A percentile compares a stretch with the other conserved stretches of the same genome.
These are phyloP conservation scores for Lachnellula subtilissima DNA, from an alignment of 2,329 filamentous ascomycete species.

Conservation along the genomic window DNA sequence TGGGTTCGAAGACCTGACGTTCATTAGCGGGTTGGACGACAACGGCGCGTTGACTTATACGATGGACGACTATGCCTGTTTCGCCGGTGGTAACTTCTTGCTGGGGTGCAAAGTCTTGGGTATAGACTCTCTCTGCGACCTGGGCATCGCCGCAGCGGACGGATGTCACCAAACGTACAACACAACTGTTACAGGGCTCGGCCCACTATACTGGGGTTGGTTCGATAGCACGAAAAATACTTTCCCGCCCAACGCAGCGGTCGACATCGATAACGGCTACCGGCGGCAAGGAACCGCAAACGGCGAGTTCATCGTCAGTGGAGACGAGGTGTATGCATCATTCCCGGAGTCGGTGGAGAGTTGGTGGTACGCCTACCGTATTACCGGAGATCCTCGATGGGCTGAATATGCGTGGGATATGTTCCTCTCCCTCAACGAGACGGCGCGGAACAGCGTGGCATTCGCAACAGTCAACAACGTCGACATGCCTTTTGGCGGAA, in stretches of 20 bases:
- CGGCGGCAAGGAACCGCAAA: conserved; percentile 65
- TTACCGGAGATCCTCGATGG: conserved; percentile 67
- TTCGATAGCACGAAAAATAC: conserved; percentile 46
- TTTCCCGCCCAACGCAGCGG: conserved; percentile 25
- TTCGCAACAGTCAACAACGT: conserved; percentile 63
- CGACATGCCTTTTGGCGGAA: conserved; percentile 53
- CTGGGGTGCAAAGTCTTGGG: conserved; percentile 66
- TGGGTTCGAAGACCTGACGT: conserved; percentile 63
- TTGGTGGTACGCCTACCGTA: conserved; percentile 77
- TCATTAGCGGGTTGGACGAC: conserved; percentile 53
- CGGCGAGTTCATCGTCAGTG: conserved; percentile 41
- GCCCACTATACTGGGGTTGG: conserved; percentile 50
- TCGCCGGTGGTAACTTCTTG: conserved; percentile 77
- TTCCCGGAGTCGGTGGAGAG: conserved; percentile 75
- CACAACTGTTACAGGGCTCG: conserved; percentile 62
- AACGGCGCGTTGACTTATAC: conserved; percentile 33
- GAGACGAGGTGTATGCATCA: conserved; percentile 51
- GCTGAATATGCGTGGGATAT: conserved; percentile 77
- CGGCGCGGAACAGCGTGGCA: conserved; percentile 57
- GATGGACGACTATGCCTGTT: conserved; percentile 62
- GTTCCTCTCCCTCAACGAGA: conserved; percentile 60
- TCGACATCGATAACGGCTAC: conserved; percentile 43
- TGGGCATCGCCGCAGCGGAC: conserved; percentile 47
- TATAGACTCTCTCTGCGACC: conserved; percentile 24
- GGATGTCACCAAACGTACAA: conserved; percentile 69